Conservation (phyloP, 2,329 filamentous ascomycete species). For the Penicillium sp. region DNA sequence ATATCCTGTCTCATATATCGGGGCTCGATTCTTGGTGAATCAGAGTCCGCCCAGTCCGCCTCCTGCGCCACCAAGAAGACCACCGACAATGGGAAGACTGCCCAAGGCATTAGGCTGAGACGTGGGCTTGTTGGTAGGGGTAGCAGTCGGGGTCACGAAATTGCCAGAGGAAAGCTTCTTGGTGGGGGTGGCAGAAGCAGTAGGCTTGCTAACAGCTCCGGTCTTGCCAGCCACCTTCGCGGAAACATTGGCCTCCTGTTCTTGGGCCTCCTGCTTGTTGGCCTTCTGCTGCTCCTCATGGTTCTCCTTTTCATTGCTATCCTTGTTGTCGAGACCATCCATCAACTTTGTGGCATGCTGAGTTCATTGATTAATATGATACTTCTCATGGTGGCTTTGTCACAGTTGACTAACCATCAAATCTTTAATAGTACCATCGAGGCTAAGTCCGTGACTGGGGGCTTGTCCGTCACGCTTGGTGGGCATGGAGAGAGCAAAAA, state of each 20-base stretch:
- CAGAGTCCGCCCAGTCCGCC: slow-evolving; percentile 12
- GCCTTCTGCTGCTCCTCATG: neutral
- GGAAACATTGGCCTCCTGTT: slow-evolving; percentile 2
- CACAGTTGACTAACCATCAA: slow-evolving; percentile 14
- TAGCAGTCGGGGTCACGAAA: slow-evolving; percentile 17
- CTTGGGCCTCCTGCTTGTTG: slow-evolving; percentile 6
- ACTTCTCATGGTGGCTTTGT: neutral
- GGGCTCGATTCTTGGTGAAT: neutral
- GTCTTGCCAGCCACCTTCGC: slow-evolving; percentile 2
- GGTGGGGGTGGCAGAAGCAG: slow-evolving; percentile 1
- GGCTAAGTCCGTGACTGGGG: neutral
- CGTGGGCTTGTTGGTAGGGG: slow-evolving; percentile 8
- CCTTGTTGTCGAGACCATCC: slow-evolving; percentile 10
- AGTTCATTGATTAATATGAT: neutral
- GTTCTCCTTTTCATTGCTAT: slow-evolving; percentile 1
- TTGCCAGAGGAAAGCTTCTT: slow-evolving; percentile 17
- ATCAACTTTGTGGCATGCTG: slow-evolving; percentile 17
- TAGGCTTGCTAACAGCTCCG: slow-evolving; percentile 1
- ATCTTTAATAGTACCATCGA: slow-evolving; percentile 8
- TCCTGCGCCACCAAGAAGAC: slow-evolving; percentile 15
- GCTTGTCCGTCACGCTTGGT: slow-evolving; percentile 13
- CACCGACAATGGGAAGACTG: slow-evolving; percentile 21
- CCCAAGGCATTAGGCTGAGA: slow-evolving; percentile 16
- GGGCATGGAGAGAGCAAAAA: slow-evolving; percentile 25
- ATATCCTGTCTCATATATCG: no score